These are phyloP conservation scores for Pichia inconspicua DNA, from an alignment of 1,139 yeast species.

Conservation along the genomic window DNA sequence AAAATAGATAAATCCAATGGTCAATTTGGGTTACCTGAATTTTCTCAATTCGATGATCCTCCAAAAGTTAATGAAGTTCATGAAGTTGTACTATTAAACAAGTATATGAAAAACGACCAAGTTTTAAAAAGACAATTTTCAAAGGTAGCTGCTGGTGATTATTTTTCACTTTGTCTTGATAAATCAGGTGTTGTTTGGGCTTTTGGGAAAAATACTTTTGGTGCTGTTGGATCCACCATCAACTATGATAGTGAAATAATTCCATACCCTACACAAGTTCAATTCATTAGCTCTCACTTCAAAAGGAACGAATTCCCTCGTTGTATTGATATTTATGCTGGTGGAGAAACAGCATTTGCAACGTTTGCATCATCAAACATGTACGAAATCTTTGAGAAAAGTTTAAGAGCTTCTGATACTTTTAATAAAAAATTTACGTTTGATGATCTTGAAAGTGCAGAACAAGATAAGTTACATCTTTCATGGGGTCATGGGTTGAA, in stretches of 20 bases:
- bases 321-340: conserved; percentile 52
- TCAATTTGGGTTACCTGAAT: conserved; percentile 73
- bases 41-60: conserved; percentile 52
- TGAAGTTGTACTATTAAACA: conserved; percentile 31
- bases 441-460: conserved; percentile 20
- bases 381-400: conserved; percentile 28
- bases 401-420: conserved; percentile 13
- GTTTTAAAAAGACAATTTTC: conserved; percentile 41
- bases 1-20: conserved; percentile 44
- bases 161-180: conserved; percentile 66
- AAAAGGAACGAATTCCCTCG: conserved; percentile 34
- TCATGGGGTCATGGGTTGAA: conserved; percentile 78
- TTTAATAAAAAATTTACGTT: conserved; percentile 20
- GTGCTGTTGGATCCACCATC: conserved; percentile 75
- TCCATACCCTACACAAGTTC: conserved; percentile 58
- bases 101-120: conserved; percentile 26
- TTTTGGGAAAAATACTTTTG: conserved; percentile 78
- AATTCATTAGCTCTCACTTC: conserved; percentile 32
- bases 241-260: conserved; percentile 56
- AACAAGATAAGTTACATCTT: conserved; percentile 31
- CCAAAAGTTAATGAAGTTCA: conserved; percentile 36
- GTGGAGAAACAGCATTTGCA: conserved; percentile 60
- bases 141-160: conserved; percentile 64
- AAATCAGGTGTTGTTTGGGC: conserved; percentile 58
- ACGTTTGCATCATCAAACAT: conserved; percentile 32